A percentile compares a stretch with the other conserved stretches of the same genome.
These are phyloP conservation scores for Elasticomyces elasticus DNA, from an alignment of 495 filamentous ascomycete species.

Conservation along the genomic window DNA sequence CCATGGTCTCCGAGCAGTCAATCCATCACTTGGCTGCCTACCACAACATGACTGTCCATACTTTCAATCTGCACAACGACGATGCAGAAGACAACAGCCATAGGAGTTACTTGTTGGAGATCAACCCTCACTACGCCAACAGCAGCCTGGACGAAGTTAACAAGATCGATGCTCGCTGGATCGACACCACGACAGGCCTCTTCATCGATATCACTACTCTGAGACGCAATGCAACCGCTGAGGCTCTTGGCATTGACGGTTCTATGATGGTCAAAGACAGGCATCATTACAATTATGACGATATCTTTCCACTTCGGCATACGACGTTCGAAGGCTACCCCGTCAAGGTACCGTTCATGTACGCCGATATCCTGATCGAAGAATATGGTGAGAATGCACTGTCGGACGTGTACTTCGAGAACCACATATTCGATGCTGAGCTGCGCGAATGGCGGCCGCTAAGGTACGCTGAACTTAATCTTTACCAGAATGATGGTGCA, in stretches of 20 bases:
- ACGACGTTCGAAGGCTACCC: slow-evolving; percentile 67
- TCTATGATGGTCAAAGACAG: slow-evolving; percentile 49
- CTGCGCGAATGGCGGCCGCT: slow-evolving; percentile 1
- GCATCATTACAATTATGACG: slow-evolving; percentile 46
- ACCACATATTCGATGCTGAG: slow-evolving; percentile 4
- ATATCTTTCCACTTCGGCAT: slow-evolving; percentile 71
- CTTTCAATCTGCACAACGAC: slow-evolving; percentile 37
- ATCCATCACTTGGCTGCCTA: slow-evolving; percentile 44
- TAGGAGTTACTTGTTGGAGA: slow-evolving; percentile 48
- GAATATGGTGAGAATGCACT: slow-evolving; percentile 66
- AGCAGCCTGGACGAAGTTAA: slow-evolving; percentile 42
- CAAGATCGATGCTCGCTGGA: slow-evolving; percentile 53
- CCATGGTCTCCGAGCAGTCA: slow-evolving; percentile 47
- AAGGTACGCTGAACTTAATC: slow-evolving; percentile 3
- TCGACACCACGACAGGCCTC: slow-evolving; percentile 49
- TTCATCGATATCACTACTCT: slow-evolving; percentile 57
- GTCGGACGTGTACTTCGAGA: slow-evolving; percentile 46
- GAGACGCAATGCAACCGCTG: slow-evolving; percentile 35
- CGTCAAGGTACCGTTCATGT: slow-evolving; percentile 67
- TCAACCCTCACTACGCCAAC: slow-evolving; percentile 50
- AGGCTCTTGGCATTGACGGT: slow-evolving; percentile 30
- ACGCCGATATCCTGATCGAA: slow-evolving; percentile 57
- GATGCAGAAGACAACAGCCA: slow-evolving; percentile 23
- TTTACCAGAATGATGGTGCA: neutral
- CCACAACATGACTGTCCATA: slow-evolving; percentile 55